Percentiles rank a stretch among this genome's conserved stretches.
Evolutionary conservation across 2,329 filamentous ascomycete species (phyloP).

Genomic region (Diplodia scrobiculata): DNA sequence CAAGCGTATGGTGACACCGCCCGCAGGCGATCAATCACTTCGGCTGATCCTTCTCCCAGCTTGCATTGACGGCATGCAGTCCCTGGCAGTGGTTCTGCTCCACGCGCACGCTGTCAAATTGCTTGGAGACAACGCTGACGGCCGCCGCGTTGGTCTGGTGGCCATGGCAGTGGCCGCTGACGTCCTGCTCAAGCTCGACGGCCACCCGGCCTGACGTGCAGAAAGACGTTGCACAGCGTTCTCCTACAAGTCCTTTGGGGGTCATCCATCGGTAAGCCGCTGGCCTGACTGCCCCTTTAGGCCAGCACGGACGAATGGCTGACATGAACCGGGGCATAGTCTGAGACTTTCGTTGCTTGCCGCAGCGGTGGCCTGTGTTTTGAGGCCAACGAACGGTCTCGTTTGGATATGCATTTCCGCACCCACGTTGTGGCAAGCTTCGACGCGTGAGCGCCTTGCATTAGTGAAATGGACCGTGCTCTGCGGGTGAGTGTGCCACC

Average conservation of each 20-base stretch:
- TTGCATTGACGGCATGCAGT: conserved; percentile 70
- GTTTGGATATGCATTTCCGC: conserved; percentile 74
- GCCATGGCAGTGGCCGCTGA: conserved; percentile 72
- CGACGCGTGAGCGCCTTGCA: conserved; percentile 51
- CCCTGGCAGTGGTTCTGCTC: conserved; percentile 98
- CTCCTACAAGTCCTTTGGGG: not conserved
- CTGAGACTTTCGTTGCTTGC: conserved; percentile 64
- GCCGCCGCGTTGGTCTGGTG: conserved; percentile 76
- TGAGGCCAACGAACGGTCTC: conserved; percentile 85
- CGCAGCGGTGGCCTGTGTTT: conserved; percentile 77
- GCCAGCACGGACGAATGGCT: conserved; percentile 6
- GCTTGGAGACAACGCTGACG: conserved; percentile 85
- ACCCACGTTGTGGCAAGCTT: conserved; percentile 53
- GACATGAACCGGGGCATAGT: conserved; percentile 34
- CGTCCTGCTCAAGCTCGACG: conserved; percentile 8
- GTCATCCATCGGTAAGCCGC: conserved; percentile 23
- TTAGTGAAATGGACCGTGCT: conserved; percentile 65
- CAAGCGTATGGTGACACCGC: conserved; percentile 60
- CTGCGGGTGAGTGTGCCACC: conserved; percentile 53
- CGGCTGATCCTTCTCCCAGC: conserved; percentile 48
- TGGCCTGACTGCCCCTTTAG: conserved; percentile 20
- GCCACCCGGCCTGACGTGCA: conserved; percentile 4
- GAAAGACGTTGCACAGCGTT: conserved; percentile 22
- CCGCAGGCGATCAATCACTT: conserved; percentile 23
- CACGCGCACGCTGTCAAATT: conserved; percentile 91